Evolutionary conservation across 306 rosid genomes (phyloP).

Genomic region (Cicer arietinum): DNA sequence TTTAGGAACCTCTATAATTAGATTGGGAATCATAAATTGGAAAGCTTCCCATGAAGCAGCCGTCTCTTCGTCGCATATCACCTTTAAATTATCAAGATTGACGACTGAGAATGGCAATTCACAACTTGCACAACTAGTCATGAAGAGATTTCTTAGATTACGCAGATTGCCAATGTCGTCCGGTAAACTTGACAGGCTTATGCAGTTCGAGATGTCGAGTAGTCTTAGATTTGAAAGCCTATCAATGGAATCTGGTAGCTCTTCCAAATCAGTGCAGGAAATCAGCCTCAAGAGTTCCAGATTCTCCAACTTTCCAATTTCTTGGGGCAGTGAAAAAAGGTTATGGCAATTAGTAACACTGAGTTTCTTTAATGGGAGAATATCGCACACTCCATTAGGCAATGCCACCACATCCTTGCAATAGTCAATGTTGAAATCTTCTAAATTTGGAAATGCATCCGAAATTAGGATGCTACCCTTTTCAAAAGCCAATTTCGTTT

Average conservation of each 20-base stretch:
- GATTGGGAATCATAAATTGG: conserved; percentile 35
- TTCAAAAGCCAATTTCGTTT: conserved; percentile 51
- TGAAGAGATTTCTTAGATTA: conserved; percentile 51
- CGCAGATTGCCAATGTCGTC: conserved; percentile 53
- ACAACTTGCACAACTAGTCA: conserved; percentile 55
- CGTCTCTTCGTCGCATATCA: conserved; percentile 69
- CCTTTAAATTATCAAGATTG: conserved; percentile 49
- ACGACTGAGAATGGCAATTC: conserved; percentile 53
- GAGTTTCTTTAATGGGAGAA: conserved; percentile 52
- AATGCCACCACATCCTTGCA: conserved; percentile 55
- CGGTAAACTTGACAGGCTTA: conserved; percentile 57
- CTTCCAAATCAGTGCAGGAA: conserved; percentile 60
- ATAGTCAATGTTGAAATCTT: conserved; percentile 61
- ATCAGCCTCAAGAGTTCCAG: conserved; percentile 61
- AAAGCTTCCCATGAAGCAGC: conserved; percentile 52
- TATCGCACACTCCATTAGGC: conserved; percentile 52
- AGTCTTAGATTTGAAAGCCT: conserved; percentile 42
- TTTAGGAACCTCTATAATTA: conserved; percentile 45
- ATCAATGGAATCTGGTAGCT: conserved; percentile 52
- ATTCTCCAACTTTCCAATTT: conserved; percentile 51
- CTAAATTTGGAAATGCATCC: conserved; percentile 53
- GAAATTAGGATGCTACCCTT: conserved; percentile 43
- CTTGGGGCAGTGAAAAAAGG: conserved; percentile 53
- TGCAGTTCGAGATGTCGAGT: conserved; percentile 70
- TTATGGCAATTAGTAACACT: conserved; percentile 67